Percentiles rank a stretch among this genome's conserved stretches.
Evolutionary conservation across 805 yeast species (phyloP).

Genomic region (Candida sonorensis): DNA sequence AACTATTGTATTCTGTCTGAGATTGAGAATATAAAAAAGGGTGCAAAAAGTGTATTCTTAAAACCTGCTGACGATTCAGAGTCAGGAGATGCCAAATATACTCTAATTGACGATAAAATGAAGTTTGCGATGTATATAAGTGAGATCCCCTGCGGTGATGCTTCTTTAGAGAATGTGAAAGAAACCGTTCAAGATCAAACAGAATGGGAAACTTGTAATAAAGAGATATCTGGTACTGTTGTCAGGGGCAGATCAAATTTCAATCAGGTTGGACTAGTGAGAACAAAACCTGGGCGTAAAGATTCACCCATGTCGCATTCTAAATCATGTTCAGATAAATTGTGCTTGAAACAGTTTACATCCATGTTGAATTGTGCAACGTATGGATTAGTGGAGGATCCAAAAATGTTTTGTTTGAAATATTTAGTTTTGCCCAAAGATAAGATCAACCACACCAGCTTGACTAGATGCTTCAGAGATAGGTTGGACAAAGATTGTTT

Average conservation of each 20-base stretch:
- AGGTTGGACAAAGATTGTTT: slow-evolving; percentile 8
- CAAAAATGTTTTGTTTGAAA: slow-evolving; percentile 33
- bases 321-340: slow-evolving; percentile 86
- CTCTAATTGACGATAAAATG: slow-evolving; percentile 28
- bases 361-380: slow-evolving; percentile 47
- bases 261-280: slow-evolving; percentile 50
- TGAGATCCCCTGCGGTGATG: slow-evolving; percentile 89
- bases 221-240: slow-evolving; percentile 5
- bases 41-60: slow-evolving; percentile 8
- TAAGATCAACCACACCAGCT: slow-evolving; percentile 23
- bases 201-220: slow-evolving; percentile 10
- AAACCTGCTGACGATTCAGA: slow-evolving; percentile 9
- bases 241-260: slow-evolving; percentile 63
- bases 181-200: slow-evolving; percentile 14
- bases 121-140: slow-evolving; percentile 57
- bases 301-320: slow-evolving; percentile 70
- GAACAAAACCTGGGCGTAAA: slow-evolving; percentile 89
- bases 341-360: slow-evolving; percentile 53
- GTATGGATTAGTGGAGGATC: slow-evolving; percentile 24
- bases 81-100: slow-evolving; percentile 16
- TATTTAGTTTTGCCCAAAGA: slow-evolving; percentile 43
- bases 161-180: slow-evolving; percentile 49
- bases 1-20: slow-evolving; percentile 54
- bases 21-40: slow-evolving; percentile 20
- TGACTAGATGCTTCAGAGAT: slow-evolving; percentile 36